Conservation (phyloP, 148 eudicot species). For the Rhododendron ovatum region DNA sequence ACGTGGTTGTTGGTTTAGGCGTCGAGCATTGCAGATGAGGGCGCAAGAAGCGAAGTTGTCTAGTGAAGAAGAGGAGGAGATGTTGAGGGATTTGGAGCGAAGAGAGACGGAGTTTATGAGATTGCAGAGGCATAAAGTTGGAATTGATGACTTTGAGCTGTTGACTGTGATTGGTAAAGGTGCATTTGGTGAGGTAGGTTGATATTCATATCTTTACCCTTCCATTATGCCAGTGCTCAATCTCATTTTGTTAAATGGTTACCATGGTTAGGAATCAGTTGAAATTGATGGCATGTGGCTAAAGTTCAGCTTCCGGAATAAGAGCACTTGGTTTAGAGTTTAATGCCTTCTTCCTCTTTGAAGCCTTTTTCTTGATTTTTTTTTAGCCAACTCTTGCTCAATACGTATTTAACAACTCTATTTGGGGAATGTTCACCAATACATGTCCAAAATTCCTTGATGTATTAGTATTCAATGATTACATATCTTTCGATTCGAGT, state of each 20-base stretch:
- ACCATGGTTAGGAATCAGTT: not conserved
- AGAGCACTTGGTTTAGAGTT: not conserved
- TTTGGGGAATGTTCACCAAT: not conserved
- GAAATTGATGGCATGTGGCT: not conserved
- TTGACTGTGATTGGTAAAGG: constrained; percentile 69
- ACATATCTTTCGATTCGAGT: not conserved
- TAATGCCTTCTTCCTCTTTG: not conserved
- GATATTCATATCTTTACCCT: not conserved
- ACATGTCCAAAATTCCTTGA: not conserved
- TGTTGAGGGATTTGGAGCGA: constrained; percentile 59
- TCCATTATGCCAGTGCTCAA: not conserved
- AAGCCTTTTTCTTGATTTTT: not conserved
- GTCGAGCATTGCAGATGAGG: constrained; percentile 50
- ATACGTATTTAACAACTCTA: not conserved
- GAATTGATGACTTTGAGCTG: constrained; percentile 73
- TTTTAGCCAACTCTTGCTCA: not conserved
- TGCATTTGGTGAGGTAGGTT: constrained; percentile 68
- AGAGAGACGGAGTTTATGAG: constrained; percentile 69
- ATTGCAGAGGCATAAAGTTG: constrained; percentile 70
- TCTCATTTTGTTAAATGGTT: not conserved
- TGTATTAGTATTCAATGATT: not conserved
- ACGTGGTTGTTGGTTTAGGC: constrained; percentile 24
- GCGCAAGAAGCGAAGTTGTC: constrained; percentile 58
- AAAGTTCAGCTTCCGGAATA: not conserved
- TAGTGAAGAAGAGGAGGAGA: constrained; percentile 57